Evolutionary conservation across 305 asterid species (phyloP).

Genomic region (Rubia tinctorum): DNA sequence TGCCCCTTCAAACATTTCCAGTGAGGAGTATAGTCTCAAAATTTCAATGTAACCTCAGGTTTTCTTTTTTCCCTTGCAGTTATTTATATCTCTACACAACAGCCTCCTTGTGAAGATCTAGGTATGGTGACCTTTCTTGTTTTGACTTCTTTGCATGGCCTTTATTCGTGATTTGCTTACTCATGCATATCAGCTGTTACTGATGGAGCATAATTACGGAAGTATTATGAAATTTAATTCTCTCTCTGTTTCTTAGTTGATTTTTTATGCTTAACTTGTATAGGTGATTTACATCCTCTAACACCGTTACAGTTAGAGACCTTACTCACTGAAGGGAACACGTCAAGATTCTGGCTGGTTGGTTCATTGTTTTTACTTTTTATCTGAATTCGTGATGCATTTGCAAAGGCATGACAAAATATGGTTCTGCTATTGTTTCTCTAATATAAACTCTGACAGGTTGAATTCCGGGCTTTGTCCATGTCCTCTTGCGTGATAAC

Average conservation of each 20-base stretch:
- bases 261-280: constrained; percentile 19
- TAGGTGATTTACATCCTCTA: constrained; percentile 75
- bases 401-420: not conserved
- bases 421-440: not conserved
- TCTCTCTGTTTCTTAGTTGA: constrained; percentile 6
- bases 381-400: not conserved
- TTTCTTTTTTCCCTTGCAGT: constrained; percentile 44
- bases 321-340: constrained; percentile 82
- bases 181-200: not conserved
- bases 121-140: constrained; percentile 37
- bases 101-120: constrained; percentile 64
- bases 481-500: constrained; percentile 58
- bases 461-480: constrained; percentile 77
- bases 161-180: not conserved
- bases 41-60: not conserved
- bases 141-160: not conserved
- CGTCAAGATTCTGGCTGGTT: constrained; percentile 92
- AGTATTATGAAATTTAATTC: not conserved
- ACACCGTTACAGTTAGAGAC: constrained; percentile 92
- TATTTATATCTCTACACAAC: constrained; percentile 64
- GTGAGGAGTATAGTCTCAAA: not conserved
- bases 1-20: not conserved
- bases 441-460: constrained; percentile 45
- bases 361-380: constrained; percentile 32
- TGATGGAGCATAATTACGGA: not conserved